Percentiles rank a stretch among this genome's conserved stretches.
Conservation (phyloP, 2,329 filamentous ascomycete genomes). For the Calonectria multiphialidica region DNA sequence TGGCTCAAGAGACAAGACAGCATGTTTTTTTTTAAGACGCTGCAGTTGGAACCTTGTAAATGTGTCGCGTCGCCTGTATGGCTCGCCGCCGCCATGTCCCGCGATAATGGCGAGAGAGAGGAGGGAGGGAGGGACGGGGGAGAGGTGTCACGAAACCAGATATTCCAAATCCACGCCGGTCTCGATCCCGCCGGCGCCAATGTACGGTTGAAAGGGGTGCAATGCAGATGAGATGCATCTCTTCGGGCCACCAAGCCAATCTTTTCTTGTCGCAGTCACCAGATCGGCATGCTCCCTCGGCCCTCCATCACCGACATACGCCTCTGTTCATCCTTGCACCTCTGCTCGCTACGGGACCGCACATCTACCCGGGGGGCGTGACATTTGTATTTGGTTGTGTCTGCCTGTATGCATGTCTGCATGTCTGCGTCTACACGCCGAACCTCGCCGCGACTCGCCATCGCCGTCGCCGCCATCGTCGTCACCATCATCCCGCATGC, state of each 20-base stretch:
- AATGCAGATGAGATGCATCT: constrained; percentile 7
- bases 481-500: neutral
- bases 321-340: neutral
- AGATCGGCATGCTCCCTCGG: constrained; percentile 10
- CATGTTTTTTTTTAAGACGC: neutral
- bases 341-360: neutral
- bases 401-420: too few species aligned
- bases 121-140: too few species aligned
- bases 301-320: neutral
- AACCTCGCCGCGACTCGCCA: neutral
- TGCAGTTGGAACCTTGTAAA: neutral
- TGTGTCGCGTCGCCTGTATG: neutral
- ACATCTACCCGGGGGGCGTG: neutral
- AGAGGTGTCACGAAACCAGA: neutral
- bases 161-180: neutral
- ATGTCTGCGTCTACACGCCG: neutral
- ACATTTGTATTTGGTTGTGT: neutral
- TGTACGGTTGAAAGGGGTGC: neutral
- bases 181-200: neutral
- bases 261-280: neutral
- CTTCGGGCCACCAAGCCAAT: neutral
- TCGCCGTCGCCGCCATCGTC: neutral
- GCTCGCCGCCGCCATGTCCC: neutral
- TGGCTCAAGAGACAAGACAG: neutral
- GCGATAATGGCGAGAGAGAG: neutral